These are phyloP conservation scores for Pythium myriotylum DNA, from an alignment of 352 stramenopile genomes.

Conservation along the genomic window DNA sequence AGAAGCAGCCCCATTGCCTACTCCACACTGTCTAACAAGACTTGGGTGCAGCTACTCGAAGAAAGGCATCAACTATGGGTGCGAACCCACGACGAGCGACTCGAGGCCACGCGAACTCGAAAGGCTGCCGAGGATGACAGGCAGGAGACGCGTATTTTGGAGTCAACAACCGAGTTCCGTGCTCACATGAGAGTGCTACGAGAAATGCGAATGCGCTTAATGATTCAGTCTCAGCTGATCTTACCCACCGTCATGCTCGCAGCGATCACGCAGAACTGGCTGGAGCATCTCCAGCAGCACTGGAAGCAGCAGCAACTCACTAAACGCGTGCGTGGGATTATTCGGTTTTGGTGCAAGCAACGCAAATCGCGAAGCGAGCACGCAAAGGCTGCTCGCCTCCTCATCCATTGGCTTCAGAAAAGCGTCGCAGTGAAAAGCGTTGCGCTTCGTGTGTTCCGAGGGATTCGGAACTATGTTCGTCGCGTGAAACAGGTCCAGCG, in stretches of 20 bases:
- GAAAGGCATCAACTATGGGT: conserved; percentile 47
- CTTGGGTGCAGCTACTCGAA: conserved; percentile 38
- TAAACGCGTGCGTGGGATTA: conserved; percentile 38
- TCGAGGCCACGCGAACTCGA: conserved; percentile 32
- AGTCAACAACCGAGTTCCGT: conserved; percentile 53
- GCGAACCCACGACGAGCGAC: conserved; percentile 37
- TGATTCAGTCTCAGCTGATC: conserved; percentile 40
- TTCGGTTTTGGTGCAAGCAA: conserved; percentile 51
- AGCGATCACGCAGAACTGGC: conserved; percentile 50
- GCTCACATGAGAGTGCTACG: conserved; percentile 43
- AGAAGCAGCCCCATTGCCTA: neutral
- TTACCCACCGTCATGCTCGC: conserved; percentile 50
- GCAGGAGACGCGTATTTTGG: conserved; percentile 44
- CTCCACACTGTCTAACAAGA: neutral
- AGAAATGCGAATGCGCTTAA: conserved; percentile 38
- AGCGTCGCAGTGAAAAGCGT: conserved; percentile 58
- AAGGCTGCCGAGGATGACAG: conserved; percentile 54
- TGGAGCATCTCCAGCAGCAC: conserved; percentile 33
- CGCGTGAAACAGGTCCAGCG: conserved; percentile 55
- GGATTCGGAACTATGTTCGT: conserved; percentile 52
- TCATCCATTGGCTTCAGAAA: conserved; percentile 69
- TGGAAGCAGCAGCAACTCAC: conserved; percentile 45
- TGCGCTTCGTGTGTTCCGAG: conserved; percentile 56
- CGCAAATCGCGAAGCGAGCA: conserved; percentile 38
- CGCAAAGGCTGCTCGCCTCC: conserved; percentile 34